Evolutionary conservation across 192 early-diverging fungal genomes (phyloP).

Genomic region (Gorgonomyces haynaldii): DNA sequence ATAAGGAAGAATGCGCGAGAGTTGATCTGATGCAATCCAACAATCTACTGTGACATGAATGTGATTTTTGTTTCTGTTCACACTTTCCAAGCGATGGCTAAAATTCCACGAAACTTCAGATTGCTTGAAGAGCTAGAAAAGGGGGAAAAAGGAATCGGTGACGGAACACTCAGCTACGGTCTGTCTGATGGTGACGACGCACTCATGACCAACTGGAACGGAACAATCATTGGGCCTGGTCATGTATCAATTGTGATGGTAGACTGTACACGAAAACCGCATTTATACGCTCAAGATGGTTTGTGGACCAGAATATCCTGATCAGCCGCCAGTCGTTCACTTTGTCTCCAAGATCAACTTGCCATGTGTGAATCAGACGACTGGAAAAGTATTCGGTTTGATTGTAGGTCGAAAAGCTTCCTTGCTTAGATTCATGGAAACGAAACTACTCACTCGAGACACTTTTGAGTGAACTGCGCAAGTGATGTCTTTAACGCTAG

Average conservation of each 20-base stretch:
- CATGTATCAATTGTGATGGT: conserved; percentile 41
- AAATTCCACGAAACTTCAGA: conserved; percentile 93
- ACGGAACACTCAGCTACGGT: conserved; percentile 89
- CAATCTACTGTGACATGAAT: no score
- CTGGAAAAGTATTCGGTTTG: conserved; percentile 74
- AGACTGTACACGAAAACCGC: conserved; percentile 93
- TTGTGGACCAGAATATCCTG: conserved; percentile 82
- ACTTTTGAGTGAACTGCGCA: conserved; percentile 68
- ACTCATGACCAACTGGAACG: conserved; percentile 80
- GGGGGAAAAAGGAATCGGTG: conserved; percentile 91
- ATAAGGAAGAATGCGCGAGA: no score
- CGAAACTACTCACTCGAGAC: conserved; percentile 63
- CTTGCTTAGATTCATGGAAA: conserved; percentile 78
- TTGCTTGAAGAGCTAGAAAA: conserved; percentile 95
- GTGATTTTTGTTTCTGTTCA: no score
- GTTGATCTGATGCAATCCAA: no score
- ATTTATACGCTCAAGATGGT: conserved; percentile 79
- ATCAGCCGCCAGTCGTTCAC: conserved; percentile 59
- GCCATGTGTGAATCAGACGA: conserved; percentile 70
- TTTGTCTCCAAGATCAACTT: conserved; percentile 82
- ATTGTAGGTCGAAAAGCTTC: conserved; percentile 57
- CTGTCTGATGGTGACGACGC: conserved; percentile 71
- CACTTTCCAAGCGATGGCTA: no score
- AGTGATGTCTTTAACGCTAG: conserved; percentile 42
- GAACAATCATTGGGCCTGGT: conserved; percentile 79